A percentile compares a stretch with the other conserved stretches of the same genome.
These are phyloP conservation scores for Candida schatavii DNA, from an alignment of 805 yeast genomes.

Conservation along the genomic window DNA sequence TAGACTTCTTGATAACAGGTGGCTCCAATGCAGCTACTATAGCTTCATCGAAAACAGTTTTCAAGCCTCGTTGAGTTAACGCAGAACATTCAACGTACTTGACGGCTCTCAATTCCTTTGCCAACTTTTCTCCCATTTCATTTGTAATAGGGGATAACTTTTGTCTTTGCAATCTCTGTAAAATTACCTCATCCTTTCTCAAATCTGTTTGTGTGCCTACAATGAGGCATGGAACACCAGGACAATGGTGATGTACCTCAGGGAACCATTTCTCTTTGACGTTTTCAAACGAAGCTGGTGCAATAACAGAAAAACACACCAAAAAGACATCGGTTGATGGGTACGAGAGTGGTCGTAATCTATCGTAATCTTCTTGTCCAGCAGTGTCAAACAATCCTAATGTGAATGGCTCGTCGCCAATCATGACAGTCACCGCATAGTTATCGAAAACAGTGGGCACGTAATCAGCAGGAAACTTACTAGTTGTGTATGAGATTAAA, in stretches of 20 bases:
- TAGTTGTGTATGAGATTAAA: constrained; percentile 91
- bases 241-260: constrained; percentile 93
- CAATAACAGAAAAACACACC: constrained; percentile 93
- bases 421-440: constrained; percentile 91
- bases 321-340: constrained; percentile 97
- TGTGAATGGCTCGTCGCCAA: constrained; percentile 97
- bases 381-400: constrained; percentile 98
- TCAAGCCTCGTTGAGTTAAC: constrained; percentile 92
- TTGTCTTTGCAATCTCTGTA: constrained; percentile 87
- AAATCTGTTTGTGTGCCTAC: constrained; percentile 97
- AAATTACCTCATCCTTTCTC: constrained; percentile 87
- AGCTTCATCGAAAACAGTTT: constrained; percentile 98
- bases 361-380: constrained; percentile 98
- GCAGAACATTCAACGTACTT: constrained; percentile 98
- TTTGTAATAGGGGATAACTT: constrained; percentile 80
- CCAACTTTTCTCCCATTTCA: constrained; percentile 89
- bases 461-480: constrained; percentile 96
- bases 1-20: constrained; percentile 76
- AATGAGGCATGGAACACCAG: constrained; percentile 95
- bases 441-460: constrained; percentile 98
- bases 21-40: constrained; percentile 98
- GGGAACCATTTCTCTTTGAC: constrained; percentile 99
- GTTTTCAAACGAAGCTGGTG: constrained; percentile 96
- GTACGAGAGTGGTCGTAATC: constrained; percentile 92
- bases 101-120: constrained; percentile 91